These are phyloP conservation scores for Coemansia sp. DNA, from an alignment of 192 early-diverging fungal genomes.

Conservation along the genomic window DNA sequence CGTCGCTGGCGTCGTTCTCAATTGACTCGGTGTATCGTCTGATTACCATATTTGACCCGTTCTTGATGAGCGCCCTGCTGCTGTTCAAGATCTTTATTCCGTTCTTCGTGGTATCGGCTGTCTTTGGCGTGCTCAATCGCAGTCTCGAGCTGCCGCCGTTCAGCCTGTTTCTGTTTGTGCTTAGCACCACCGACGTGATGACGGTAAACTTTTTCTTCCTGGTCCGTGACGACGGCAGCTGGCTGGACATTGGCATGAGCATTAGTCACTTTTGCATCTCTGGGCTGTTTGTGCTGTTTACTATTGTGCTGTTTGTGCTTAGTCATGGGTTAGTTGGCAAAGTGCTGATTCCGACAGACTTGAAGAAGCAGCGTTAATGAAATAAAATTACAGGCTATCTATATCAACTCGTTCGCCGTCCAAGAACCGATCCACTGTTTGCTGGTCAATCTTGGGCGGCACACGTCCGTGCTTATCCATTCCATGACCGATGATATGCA, in stretches of 20 bases:
- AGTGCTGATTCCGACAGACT: constrained; percentile 40
- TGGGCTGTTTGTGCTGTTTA: constrained; percentile 88
- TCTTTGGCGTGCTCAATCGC: constrained; percentile 74
- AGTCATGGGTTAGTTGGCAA: constrained; percentile 62
- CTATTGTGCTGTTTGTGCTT: constrained; percentile 80
- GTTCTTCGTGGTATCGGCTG: constrained; percentile 86
- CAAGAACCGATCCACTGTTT: constrained; percentile 28
- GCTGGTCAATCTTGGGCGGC: constrained; percentile 23
- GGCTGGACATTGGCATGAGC: constrained; percentile 96
- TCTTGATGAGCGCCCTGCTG: constrained; percentile 82
- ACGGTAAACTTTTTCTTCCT: constrained; percentile 97
- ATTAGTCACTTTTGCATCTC: constrained; percentile 96
- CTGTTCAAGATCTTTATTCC: constrained; percentile 92
- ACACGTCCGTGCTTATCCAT: constrained; percentile 27
- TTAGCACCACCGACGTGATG: constrained; percentile 88
- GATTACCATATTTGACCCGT: constrained; percentile 86
- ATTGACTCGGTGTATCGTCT: constrained; percentile 87
- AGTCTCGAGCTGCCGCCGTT: constrained; percentile 81
- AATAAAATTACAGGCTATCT: neutral
- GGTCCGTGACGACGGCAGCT: constrained; percentile 86
- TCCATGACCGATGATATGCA: constrained; percentile 38
- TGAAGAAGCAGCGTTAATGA: constrained; percentile 29
- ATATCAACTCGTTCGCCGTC: constrained; percentile 22
- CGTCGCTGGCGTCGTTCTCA: constrained; percentile 81
- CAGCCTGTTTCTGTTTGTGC: constrained; percentile 80